A percentile compares a stretch with the other conserved stretches of the same genome.
These are phyloP conservation scores for Cystobasidiopsis lactophilus DNA, from an alignment of 768 basidiomycete species.

Conservation along the genomic window DNA sequence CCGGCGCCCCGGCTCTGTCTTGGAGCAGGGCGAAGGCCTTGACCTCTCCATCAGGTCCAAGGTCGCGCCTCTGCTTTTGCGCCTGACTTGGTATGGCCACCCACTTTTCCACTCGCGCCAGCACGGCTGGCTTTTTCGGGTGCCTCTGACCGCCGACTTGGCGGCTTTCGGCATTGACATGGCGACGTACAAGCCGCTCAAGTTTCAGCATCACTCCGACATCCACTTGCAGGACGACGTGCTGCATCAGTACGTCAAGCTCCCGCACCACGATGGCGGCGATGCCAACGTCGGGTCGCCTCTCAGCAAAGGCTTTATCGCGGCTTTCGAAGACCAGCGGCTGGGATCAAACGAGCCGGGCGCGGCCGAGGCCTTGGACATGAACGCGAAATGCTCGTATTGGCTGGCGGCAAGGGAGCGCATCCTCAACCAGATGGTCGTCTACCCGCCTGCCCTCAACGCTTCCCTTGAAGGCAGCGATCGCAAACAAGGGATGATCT, in stretches of 20 bases:
- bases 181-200: constrained; percentile 31
- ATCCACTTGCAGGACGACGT: constrained; percentile 33
- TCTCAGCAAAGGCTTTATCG: constrained; percentile 68
- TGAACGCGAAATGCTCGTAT: constrained; percentile 88
- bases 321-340: constrained; percentile 66
- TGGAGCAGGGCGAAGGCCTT: constrained; percentile 31
- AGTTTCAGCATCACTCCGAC: constrained; percentile 45
- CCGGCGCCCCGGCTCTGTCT: constrained; percentile 24
- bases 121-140: constrained; percentile 80
- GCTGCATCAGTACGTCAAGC: constrained; percentile 50
- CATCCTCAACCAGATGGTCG: constrained; percentile 74
- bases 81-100: constrained; percentile 64
- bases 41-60: constrained; percentile 69
- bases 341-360: constrained; percentile 54
- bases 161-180: constrained; percentile 21
- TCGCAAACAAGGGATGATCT: constrained; percentile 46
- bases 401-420: constrained; percentile 91
- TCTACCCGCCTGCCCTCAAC: constrained; percentile 32
- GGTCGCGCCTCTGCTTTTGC: constrained; percentile 61
- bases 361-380: constrained; percentile 61
- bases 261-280: constrained; percentile 92
- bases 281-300: constrained; percentile 87
- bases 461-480: no score
- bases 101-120: constrained; percentile 66
- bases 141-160: constrained; percentile 27